These are phyloP conservation scores for Suillus decipiens DNA, from an alignment of 768 basidiomycete species.

Conservation along the genomic window DNA sequence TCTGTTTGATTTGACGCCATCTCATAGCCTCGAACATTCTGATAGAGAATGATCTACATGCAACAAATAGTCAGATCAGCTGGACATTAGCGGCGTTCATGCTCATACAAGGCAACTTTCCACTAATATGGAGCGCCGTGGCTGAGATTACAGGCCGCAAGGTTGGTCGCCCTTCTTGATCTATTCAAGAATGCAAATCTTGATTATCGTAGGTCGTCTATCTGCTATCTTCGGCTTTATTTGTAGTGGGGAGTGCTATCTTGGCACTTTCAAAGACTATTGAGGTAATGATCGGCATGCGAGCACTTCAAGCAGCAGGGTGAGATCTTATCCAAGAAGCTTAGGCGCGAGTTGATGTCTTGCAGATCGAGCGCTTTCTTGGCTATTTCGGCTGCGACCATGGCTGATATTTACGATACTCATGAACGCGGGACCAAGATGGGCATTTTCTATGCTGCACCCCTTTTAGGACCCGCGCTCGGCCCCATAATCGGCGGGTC, in stretches of 20 bases:
- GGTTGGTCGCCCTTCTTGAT: slow-evolving; percentile 35
- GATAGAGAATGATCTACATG: slow-evolving; percentile 60
- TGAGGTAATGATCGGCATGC: slow-evolving; percentile 61
- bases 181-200: slow-evolving; percentile 3
- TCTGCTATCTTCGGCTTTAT: slow-evolving; percentile 50
- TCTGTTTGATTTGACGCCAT: neutral
- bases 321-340: slow-evolving; percentile 29
- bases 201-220: slow-evolving; percentile 48
- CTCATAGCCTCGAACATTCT: slow-evolving; percentile 59
- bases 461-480: slow-evolving; percentile 72
- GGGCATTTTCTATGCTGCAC: slow-evolving; percentile 80
- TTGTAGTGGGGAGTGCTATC: slow-evolving; percentile 55
- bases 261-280: slow-evolving; percentile 59
- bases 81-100: slow-evolving; percentile 74
- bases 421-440: slow-evolving; percentile 76
- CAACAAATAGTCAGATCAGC: slow-evolving; percentile 63
- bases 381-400: slow-evolving; percentile 72
- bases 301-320: slow-evolving; percentile 70
- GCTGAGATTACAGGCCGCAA: slow-evolving; percentile 79
- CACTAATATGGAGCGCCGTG: slow-evolving; percentile 66
- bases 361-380: slow-evolving; percentile 65
- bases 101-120: slow-evolving; percentile 66
- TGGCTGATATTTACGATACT: slow-evolving; percentile 79
- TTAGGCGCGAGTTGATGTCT: slow-evolving; percentile 14
- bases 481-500: slow-evolving; percentile 74